Evolutionary conservation across 106 monocot species (phyloP).

Genomic region (Allium sativum): DNA sequence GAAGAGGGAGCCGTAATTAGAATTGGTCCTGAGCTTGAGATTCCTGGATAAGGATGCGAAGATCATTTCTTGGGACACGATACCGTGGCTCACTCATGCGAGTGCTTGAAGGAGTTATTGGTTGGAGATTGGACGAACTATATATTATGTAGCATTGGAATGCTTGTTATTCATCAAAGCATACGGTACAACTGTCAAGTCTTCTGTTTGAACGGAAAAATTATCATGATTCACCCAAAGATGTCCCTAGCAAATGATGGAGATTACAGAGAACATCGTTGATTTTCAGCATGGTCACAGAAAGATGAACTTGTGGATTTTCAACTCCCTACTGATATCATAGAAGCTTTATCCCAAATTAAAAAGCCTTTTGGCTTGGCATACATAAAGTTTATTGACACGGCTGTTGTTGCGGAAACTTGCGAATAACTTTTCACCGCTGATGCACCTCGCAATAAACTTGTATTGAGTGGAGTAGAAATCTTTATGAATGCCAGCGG

Average conservation of each 20-base stretch:
- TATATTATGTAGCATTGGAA: constrained; percentile 89
- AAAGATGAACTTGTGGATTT: constrained; percentile 78
- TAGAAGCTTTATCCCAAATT: constrained; percentile 52
- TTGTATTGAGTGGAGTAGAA: constrained; percentile 88
- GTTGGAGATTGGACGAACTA: constrained; percentile 65
- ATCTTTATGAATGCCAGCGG: constrained; percentile 95
- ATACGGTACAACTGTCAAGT: constrained; percentile 98
- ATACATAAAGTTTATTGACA: constrained; percentile 72
- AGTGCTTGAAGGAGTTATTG: constrained; percentile 76
- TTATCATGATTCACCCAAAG: constrained; percentile 95
- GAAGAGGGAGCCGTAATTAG: constrained; percentile 58
- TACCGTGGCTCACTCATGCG: constrained; percentile 87
- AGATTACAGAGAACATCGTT: constrained; percentile 88
- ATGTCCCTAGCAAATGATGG: constrained; percentile 98
- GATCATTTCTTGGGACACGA: constrained; percentile 97
- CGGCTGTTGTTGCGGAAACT: constrained; percentile 89
- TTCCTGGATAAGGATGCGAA: constrained; percentile 97
- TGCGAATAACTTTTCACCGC: constrained; percentile 96
- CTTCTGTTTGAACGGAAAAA: constrained; percentile 73
- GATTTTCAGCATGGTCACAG: constrained; percentile 88
- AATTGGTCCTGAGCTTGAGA: constrained; percentile 90
- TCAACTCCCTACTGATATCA: constrained; percentile 57
- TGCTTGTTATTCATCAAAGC: constrained; percentile 81
- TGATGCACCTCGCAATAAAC: constrained; percentile 69
- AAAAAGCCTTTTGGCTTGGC: constrained; percentile 86